phyloP scores from a whole-genome alignment of 176 grass and related monocot species.

The Eleusine indica region DNA sequence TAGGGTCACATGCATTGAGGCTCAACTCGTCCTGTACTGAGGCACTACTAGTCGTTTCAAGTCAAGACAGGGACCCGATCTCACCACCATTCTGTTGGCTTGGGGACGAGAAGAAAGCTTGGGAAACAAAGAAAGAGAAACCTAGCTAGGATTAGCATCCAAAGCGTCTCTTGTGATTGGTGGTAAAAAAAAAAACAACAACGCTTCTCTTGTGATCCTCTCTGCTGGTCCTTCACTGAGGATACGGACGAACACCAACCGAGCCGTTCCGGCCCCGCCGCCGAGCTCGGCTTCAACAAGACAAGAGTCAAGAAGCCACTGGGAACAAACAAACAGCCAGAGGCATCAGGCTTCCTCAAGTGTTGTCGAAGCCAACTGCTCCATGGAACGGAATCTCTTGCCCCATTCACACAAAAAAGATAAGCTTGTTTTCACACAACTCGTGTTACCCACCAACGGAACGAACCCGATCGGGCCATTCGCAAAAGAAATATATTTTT shows the following conservation, averaged over 20 bases:
- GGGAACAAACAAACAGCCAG: neutral
- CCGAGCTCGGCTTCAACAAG: neutral
- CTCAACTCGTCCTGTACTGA: neutral
- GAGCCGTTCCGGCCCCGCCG: neutral
- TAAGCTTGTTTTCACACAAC: neutral
- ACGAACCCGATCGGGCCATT: neutral
- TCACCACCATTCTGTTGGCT: constrained; percentile 1
- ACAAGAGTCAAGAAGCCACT: neutral
- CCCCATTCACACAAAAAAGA: constrained; percentile 10
- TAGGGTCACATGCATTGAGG: neutral
- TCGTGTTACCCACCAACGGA: neutral
- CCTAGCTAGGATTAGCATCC: neutral
- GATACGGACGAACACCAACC: constrained; percentile 6
- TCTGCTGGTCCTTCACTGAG: neutral
- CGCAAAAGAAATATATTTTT: too few species aligned
- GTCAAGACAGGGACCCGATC: neutral
- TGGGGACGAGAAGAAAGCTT: neutral
- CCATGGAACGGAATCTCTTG: constrained; percentile 8
- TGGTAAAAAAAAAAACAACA: too few species aligned
- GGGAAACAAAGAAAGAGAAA: neutral
- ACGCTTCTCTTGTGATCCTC: neutral
- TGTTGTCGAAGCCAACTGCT: neutral
- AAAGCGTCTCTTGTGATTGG: neutral
- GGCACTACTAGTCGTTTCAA: neutral
- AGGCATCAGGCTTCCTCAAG: neutral